phyloP scores from a whole-genome alignment of 2,329 filamentous ascomycete species.

The Aspergillus fumigatus region DNA sequence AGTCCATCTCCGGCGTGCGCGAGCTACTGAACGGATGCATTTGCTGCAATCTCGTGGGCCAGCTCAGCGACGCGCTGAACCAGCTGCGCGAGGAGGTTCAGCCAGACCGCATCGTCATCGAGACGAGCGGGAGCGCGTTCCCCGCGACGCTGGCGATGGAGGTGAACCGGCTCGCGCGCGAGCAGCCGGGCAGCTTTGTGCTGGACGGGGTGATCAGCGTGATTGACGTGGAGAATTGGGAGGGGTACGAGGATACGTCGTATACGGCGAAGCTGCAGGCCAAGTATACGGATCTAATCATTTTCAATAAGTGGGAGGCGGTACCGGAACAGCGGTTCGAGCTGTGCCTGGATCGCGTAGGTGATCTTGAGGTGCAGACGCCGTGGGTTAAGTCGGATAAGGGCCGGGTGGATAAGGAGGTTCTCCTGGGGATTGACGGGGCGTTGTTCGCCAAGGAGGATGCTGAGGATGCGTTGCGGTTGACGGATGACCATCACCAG shows the following conservation, averaged over 20 bases:
- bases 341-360: slow-evolving; percentile 70
- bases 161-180: slow-evolving; percentile 71
- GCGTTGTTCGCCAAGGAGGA: slow-evolving; percentile 52
- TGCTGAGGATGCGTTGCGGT: background rate
- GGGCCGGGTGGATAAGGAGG: slow-evolving; percentile 70
- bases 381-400: slow-evolving; percentile 81
- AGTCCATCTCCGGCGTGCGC: slow-evolving; percentile 80
- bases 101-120: slow-evolving; percentile 86
- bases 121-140: slow-evolving; percentile 84
- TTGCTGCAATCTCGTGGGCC: slow-evolving; percentile 96
- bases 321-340: slow-evolving; percentile 71
- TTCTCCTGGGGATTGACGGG: slow-evolving; percentile 84
- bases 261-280: slow-evolving; percentile 88
- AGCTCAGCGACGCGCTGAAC: slow-evolving; percentile 73
- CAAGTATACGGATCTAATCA: slow-evolving; percentile 80
- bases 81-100: slow-evolving; percentile 59
- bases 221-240: slow-evolving; percentile 93
- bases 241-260: slow-evolving; percentile 84
- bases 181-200: slow-evolving; percentile 57
- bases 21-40: slow-evolving; percentile 97
- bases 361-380: slow-evolving; percentile 73
- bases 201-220: slow-evolving; percentile 87
- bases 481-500: slow-evolving; percentile 44
- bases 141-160: slow-evolving; percentile 88
- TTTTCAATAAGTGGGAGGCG: slow-evolving; percentile 89